These are phyloP conservation scores for Phlyctochytrium planicorne DNA, from an alignment of 192 early-diverging fungal species.

Conservation along the genomic window DNA sequence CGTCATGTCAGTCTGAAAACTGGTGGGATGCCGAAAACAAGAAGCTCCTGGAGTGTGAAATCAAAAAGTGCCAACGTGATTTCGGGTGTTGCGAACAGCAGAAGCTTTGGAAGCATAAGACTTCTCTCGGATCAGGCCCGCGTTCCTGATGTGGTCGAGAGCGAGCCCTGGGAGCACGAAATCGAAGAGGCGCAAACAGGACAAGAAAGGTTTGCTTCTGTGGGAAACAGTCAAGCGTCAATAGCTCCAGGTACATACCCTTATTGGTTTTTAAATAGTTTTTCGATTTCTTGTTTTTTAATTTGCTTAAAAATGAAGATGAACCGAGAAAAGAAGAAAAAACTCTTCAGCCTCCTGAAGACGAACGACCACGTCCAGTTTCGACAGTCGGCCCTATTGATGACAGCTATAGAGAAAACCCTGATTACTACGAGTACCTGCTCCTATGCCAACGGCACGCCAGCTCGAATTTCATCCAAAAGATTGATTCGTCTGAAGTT, in stretches of 20 bases:
- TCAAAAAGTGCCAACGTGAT: constrained; percentile 1
- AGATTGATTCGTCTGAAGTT: constrained; percentile 54
- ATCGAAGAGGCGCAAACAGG: constrained; percentile 1
- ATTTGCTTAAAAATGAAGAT: neutral
- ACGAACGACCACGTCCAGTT: constrained; percentile 14
- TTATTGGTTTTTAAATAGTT: too few relatives aligned
- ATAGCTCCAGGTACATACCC: too few relatives aligned
- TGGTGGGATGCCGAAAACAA: constrained; percentile 5
- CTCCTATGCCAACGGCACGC: constrained; percentile 51
- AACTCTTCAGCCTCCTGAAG: neutral
- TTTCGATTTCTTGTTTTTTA: neutral
- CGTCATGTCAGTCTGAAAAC: constrained; percentile 11
- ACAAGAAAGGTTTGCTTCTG: too few relatives aligned
- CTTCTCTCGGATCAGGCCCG: neutral
- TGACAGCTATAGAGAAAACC: constrained; percentile 32
- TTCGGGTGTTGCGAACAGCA: neutral
- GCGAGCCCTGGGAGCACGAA: neutral
- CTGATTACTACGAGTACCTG: constrained; percentile 57
- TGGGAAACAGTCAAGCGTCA: too few relatives aligned
- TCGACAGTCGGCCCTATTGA: constrained; percentile 27
- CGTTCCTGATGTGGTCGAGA: neutral
- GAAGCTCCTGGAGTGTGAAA: constrained; percentile 14
- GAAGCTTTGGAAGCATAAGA: neutral
- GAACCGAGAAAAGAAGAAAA: neutral
- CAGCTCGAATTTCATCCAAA: constrained; percentile 56